phyloP scores from a whole-genome alignment of 495 filamentous ascomycete species.

The Friedmanniomyces endolithicus region DNA sequence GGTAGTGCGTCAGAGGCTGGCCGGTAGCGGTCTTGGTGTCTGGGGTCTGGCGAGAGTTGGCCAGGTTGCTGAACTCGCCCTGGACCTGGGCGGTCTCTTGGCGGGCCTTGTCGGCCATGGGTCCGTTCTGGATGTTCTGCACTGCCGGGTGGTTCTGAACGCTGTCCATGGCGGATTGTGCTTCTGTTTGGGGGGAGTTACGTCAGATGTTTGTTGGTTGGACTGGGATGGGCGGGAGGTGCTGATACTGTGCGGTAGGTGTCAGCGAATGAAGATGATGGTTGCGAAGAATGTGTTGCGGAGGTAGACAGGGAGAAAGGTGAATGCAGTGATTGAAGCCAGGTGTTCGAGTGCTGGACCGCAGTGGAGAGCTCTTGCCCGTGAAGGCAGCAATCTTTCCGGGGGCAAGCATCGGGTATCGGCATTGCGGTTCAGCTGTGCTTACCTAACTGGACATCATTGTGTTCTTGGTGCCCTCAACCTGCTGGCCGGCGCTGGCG shows the following conservation, averaged over 20 bases:
- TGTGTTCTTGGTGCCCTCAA: conserved; percentile 22
- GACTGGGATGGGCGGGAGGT: neutral
- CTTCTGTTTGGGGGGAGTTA: conserved; percentile 21
- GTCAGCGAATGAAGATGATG: neutral
- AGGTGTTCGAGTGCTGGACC: neutral
- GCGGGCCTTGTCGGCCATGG: conserved; percentile 65
- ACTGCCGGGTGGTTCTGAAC: conserved; percentile 29
- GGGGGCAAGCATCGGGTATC: conserved; percentile 16
- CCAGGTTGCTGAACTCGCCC: conserved; percentile 63
- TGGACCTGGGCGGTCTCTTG: conserved; percentile 57
- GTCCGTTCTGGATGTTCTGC: conserved; percentile 41
- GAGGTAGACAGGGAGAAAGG: neutral
- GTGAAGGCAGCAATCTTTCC: conserved; percentile 5
- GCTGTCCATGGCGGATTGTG: conserved; percentile 30
- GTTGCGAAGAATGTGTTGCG: neutral
- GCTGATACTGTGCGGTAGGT: neutral
- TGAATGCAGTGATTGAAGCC: neutral
- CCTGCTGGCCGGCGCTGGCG: conserved; percentile 4
- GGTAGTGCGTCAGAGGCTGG: conserved; percentile 87
- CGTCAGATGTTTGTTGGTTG: neutral
- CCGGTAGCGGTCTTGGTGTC: conserved; percentile 60
- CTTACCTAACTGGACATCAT: conserved; percentile 30
- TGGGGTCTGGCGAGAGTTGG: conserved; percentile 55
- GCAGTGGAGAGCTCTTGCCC: neutral
- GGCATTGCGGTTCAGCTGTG: conserved; percentile 17